Conservation (phyloP, 2,329 filamentous ascomycete species). For the Diaporthe humulicola region DNA sequence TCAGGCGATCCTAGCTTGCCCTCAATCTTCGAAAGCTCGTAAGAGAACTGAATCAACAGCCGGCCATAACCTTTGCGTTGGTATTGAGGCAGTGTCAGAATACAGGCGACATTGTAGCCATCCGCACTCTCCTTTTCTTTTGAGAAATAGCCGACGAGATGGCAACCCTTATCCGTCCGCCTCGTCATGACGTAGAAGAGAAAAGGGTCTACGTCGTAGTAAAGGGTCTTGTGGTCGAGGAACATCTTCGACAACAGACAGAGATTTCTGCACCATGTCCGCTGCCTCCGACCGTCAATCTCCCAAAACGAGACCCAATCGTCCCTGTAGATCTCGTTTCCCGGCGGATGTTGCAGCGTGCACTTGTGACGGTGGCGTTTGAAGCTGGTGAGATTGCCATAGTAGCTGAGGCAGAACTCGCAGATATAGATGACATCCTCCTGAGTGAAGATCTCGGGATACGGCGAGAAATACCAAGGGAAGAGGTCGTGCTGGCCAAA, state of each 20-base stretch:
- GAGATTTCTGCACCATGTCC: slow-evolving; percentile 96
- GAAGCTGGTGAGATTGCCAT: slow-evolving; percentile 85
- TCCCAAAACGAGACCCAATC: slow-evolving; percentile 96
- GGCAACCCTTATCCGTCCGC: slow-evolving; percentile 88
- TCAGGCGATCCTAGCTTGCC: slow-evolving; percentile 95
- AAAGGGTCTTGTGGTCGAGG: slow-evolving; percentile 96
- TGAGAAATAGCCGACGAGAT: slow-evolving; percentile 99
- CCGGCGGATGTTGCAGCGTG: slow-evolving; percentile 89
- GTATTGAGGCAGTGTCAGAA: slow-evolving; percentile 94
- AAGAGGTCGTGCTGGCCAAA: slow-evolving; percentile 94
- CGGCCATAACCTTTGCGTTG: slow-evolving; percentile 95
- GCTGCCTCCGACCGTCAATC: slow-evolving; percentile 92
- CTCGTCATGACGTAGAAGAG: slow-evolving; percentile 98
- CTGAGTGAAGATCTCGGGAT: slow-evolving; percentile 89
- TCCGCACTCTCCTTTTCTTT: slow-evolving; percentile 99
- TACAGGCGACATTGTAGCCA: slow-evolving; percentile 98
- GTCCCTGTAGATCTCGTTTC: slow-evolving; percentile 98
- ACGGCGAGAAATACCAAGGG: slow-evolving; percentile 99
- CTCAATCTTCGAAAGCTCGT: slow-evolving; percentile 95
- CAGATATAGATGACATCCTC: slow-evolving; percentile 95
- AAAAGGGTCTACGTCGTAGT: slow-evolving; percentile 99
- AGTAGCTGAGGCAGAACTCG: slow-evolving; percentile 96
- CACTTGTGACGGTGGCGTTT: slow-evolving; percentile 90
- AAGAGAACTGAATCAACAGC: slow-evolving; percentile 95
- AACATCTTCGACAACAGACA: slow-evolving; percentile 97